Evolutionary conservation across 768 basidiomycete species (phyloP), one percentile per base, ranked within the genome.

Genomic region (Cyathus striatus): DNA sequence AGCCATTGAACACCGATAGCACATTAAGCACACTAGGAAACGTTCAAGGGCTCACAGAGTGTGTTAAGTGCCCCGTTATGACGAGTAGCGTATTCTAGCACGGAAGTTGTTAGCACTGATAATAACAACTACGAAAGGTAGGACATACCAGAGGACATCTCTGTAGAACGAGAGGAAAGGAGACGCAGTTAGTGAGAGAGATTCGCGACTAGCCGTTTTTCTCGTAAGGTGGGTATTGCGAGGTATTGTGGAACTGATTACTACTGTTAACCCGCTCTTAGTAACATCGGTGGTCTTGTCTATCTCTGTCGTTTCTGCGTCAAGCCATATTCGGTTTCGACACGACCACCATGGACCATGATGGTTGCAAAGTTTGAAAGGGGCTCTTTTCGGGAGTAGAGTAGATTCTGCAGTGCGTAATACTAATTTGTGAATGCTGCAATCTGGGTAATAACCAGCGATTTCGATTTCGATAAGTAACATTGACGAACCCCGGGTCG

Each of bases 11-110:
- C 45, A 16, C 30, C 17, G 25, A 51, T 49, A 22, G 55, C 50
- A n/a, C n/a, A n/a, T n/a, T n/a, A n/a, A n/a, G n/a, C n/a, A 59
- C 59, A 20, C 40, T 18, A 41, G 44, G 44, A 26, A 23, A 17
- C 46, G 21, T 44, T 47, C 44, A 39, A 43, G 9, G 24, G 59
- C 72, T 50, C 54, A 96, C 95, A 95, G 53, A 97, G 82, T 45
- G 95, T 97, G 76, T 98, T 88, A 56, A 90, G 73, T 41, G 94
- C 86, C 34, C 86, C 89, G 63, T 92, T 75, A 70, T 84, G 61
- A n/a, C 90, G 86, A 40, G 86, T 66, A 21, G 78, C 70, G 71
- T 81, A 86, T 51, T 76, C 87, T 88, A 60, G 13, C 43, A 27
- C 22, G 35, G 10, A 40, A 23, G 38, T 41, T 50, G 45, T 47